A percentile compares a stretch with the other conserved stretches of the same genome.
Evolutionary conservation across 148 eudicot genomes (phyloP).

Genomic region (Talinum fruticosum): DNA sequence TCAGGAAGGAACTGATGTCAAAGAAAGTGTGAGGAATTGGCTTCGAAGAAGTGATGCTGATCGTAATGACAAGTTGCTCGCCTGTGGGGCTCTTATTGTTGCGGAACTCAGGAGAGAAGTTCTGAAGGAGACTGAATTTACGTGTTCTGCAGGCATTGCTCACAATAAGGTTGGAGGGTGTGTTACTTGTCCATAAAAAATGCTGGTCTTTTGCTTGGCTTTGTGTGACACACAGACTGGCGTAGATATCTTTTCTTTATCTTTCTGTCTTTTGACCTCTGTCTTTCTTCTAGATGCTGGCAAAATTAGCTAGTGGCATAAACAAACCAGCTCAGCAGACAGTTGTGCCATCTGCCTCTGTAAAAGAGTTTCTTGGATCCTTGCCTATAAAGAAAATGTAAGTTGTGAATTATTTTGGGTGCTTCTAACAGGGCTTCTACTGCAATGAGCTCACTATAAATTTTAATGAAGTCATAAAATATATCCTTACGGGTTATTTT

Average conservation of each 20-base stretch:
- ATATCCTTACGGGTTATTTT: not conserved
- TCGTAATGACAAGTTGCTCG: constrained; percentile 72
- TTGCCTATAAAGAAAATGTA: constrained; percentile 95
- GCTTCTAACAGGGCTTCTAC: not conserved
- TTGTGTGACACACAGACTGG: not conserved
- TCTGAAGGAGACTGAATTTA: constrained; percentile 77
- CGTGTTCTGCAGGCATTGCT: constrained; percentile 96
- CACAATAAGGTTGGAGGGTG: constrained; percentile 67
- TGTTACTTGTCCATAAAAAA: not conserved
- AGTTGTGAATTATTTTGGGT: constrained; percentile 22
- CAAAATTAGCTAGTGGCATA: constrained; percentile 91
- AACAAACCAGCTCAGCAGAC: constrained; percentile 99
- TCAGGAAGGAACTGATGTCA: constrained; percentile 46
- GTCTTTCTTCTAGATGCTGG: constrained; percentile 64
- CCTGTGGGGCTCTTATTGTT: constrained; percentile 90
- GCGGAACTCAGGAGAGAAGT: constrained; percentile 91
- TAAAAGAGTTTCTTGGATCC: constrained; percentile 61
- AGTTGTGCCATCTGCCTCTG: constrained; percentile 67
- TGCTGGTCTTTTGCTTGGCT: not conserved
- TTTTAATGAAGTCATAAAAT: not conserved
- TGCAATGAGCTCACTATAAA: not conserved
- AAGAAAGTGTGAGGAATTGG: constrained; percentile 63
- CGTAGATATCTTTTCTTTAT: not conserved
- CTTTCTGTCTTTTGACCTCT: constrained; percentile 7
- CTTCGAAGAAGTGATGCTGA: constrained; percentile 56